These are phyloP conservation scores for Tubosaeta brunneosetosa DNA, from an alignment of 768 basidiomycete genomes.

Conservation along the genomic window DNA sequence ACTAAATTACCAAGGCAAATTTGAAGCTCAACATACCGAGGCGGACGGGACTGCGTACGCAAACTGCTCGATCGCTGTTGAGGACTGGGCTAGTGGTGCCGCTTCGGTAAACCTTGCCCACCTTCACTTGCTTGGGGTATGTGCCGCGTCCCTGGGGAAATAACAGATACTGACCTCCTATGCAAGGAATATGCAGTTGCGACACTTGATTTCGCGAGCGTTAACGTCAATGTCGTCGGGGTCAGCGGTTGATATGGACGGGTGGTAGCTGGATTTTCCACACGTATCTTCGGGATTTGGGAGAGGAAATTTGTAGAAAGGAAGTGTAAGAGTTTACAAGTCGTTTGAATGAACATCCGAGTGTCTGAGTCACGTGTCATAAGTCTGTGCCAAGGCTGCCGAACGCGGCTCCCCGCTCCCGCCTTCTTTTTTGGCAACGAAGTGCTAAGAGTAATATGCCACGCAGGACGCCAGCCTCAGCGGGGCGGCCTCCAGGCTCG, in stretches of 20 bases:
- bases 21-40: not conserved
- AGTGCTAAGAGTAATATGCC: too few relatives aligned
- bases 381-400: too few relatives aligned
- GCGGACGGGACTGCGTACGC: not conserved
- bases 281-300: not conserved
- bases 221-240: not conserved
- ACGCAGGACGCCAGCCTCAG: too few relatives aligned
- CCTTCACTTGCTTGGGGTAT: slow-evolving; percentile 3
- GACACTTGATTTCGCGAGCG: not conserved
- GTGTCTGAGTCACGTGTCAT: too few relatives aligned
- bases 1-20: not conserved
- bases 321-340: too few relatives aligned
- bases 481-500: too few relatives aligned
- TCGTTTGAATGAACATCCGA: too few relatives aligned
- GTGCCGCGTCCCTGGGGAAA: not conserved
- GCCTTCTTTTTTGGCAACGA: too few relatives aligned
- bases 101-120: not conserved
- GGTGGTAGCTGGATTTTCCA: not conserved
- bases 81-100: not conserved
- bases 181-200: not conserved
- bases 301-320: not conserved
- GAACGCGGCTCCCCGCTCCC: too few relatives aligned
- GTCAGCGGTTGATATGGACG: not conserved
- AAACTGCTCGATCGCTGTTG: slow-evolving; percentile 1
- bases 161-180: not conserved